A percentile compares a stretch with the other conserved stretches of the same genome.
These are phyloP conservation scores for Sporothrix variecibatus DNA, from an alignment of 2,329 filamentous ascomycete species.

Conservation along the genomic window DNA sequence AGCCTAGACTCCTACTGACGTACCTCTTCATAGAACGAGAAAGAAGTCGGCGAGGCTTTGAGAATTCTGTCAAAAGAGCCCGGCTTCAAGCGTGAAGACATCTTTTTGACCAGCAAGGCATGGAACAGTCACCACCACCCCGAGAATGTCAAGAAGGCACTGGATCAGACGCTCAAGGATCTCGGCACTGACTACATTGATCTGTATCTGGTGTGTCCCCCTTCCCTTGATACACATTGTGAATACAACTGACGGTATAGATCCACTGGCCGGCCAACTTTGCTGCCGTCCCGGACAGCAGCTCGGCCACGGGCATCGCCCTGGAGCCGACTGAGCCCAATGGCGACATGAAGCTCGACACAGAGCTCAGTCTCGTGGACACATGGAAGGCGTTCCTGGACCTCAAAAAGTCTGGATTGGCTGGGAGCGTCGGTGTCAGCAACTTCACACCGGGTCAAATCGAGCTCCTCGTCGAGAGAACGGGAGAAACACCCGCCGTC, in stretches of 20 bases:
- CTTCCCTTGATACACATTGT: background rate
- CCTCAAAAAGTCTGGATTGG: background rate
- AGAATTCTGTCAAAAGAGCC: background rate
- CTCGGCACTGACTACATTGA: slow-evolving; percentile 10
- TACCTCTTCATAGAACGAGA: background rate
- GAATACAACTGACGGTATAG: background rate
- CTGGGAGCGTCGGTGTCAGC: slow-evolving; percentile 4
- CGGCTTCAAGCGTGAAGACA: background rate
- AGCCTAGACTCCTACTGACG: background rate
- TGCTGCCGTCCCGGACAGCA: background rate
- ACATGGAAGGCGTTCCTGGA: background rate
- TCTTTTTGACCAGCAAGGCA: background rate
- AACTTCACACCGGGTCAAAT: slow-evolving; percentile 38
- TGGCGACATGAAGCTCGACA: background rate
- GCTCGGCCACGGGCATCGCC: background rate
- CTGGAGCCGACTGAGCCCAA: background rate
- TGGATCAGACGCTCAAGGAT: background rate
- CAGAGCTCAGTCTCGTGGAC: background rate
- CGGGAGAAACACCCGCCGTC: slow-evolving; percentile 60
- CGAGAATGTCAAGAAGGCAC: slow-evolving; percentile 2
- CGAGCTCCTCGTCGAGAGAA: slow-evolving; percentile 57
- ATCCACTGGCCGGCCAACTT: slow-evolving; percentile 12
- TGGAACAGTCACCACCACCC: background rate
- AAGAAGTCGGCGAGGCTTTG: slow-evolving; percentile 1
- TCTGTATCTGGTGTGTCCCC: background rate